phyloP scores from a whole-genome alignment of 345 rosid genomes.

The Leavenworthia alabamica region DNA sequence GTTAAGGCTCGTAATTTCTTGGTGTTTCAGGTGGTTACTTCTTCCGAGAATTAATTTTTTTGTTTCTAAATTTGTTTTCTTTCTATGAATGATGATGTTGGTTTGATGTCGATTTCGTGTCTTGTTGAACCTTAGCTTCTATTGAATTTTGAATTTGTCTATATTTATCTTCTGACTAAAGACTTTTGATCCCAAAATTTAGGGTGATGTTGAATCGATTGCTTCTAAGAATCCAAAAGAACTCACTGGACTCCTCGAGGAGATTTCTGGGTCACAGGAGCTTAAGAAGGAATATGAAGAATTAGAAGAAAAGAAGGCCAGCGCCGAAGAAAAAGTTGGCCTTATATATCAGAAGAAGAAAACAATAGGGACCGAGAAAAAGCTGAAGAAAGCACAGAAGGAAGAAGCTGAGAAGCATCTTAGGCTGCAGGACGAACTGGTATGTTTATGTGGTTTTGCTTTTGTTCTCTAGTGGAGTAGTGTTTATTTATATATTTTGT shows the following conservation, averaged over 20 bases:
- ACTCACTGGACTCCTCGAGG: constrained; percentile 81
- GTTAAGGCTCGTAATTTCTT: constrained; percentile 96
- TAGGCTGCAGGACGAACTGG: constrained; percentile 84
- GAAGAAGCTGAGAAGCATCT: constrained; percentile 97
- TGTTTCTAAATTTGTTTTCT: not conserved
- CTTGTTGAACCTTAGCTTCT: not conserved
- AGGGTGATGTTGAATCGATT: constrained; percentile 99
- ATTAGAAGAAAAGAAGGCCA: constrained; percentile 66
- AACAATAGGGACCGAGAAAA: constrained; percentile 73
- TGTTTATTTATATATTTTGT: constrained; percentile 2
- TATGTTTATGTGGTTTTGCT: constrained; percentile 23
- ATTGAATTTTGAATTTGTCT: not conserved
- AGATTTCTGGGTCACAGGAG: constrained; percentile 94
- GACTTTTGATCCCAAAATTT: constrained; percentile 5
- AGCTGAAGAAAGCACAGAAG: constrained; percentile 96
- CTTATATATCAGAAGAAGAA: constrained; percentile 79
- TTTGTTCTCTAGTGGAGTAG: not conserved
- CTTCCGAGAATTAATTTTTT: not conserved
- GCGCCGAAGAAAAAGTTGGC: constrained; percentile 79
- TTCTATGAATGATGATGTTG: not conserved
- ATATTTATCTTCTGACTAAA: not conserved
- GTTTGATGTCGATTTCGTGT: not conserved
- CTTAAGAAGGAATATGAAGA: constrained; percentile 85
- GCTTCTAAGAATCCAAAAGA: constrained; percentile 96
- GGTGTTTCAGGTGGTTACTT: constrained; percentile 74